phyloP scores from a whole-genome alignment of 192 early-diverging fungal species.

The Jimgerdemannia flammicorona region DNA sequence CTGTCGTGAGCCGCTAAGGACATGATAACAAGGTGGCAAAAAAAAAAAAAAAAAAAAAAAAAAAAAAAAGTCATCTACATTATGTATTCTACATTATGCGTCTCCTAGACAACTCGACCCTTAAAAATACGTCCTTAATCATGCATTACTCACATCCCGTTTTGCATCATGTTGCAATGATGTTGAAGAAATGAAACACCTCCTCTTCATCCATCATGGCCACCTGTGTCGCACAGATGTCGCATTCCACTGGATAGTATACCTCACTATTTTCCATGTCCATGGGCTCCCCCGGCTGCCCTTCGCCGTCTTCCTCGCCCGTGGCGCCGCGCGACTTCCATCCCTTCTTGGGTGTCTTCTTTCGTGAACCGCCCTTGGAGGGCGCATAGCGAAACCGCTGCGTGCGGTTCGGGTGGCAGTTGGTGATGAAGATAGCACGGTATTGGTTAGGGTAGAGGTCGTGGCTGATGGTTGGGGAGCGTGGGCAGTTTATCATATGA shows the following conservation, averaged over 20 bases:
- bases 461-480: constrained; percentile 33
- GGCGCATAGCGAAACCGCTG: constrained; percentile 34
- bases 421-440: constrained; percentile 66
- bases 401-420: constrained; percentile 44
- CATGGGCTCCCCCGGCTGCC: background rate
- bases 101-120: too few species aligned
- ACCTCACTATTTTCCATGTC: constrained; percentile 2
- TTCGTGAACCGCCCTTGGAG: constrained; percentile 7
- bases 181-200: constrained; percentile 70
- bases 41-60: too few species aligned
- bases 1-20: too few species aligned
- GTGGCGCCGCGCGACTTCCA: constrained; percentile 3
- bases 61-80: too few species aligned
- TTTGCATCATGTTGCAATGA: constrained; percentile 35
- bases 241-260: constrained; percentile 55
- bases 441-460: constrained; percentile 56
- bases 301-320: constrained; percentile 10
- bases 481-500: too few species aligned
- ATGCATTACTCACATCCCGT: too few species aligned
- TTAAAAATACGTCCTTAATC: too few species aligned
- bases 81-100: too few species aligned
- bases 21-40: too few species aligned
- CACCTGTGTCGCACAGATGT: constrained; percentile 56
- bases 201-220: constrained; percentile 63
- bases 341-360: constrained; percentile 14